These are phyloP conservation scores for Cercospora zeina DNA, from an alignment of 2,329 filamentous ascomycete genomes.

Conservation along the genomic window DNA sequence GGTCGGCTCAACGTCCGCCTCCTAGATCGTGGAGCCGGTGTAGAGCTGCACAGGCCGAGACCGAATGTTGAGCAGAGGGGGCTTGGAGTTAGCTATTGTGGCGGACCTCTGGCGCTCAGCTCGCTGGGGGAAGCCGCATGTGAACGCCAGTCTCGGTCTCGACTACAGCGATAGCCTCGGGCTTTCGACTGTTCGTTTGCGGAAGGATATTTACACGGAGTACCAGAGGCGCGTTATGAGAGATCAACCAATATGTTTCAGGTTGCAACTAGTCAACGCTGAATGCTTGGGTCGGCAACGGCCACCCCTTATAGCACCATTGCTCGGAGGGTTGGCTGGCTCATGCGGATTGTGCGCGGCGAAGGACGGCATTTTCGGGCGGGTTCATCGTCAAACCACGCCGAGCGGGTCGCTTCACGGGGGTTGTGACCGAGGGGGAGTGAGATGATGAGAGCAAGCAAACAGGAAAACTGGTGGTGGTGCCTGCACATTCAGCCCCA, in stretches of 20 bases:
- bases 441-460: not conserved
- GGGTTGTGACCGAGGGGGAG: no score
- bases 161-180: not conserved
- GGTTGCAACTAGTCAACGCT: not conserved
- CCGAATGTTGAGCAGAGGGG: not conserved
- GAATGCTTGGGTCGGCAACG: not conserved
- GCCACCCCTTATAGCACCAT: not conserved
- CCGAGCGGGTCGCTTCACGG: no score
- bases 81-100: not conserved
- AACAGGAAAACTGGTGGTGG: not conserved
- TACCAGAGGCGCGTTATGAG: no score
- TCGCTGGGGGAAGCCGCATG: not conserved
- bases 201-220: not conserved
- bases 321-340: not conserved
- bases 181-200: not conserved
- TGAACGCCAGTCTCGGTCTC: not conserved
- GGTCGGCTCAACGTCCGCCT: not conserved
- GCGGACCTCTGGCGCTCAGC: not conserved
- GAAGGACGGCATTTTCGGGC: not conserved
- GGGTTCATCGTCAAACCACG: not conserved
- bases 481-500: not conserved
- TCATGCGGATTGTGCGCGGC: not conserved
- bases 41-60: not conserved
- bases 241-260: no score
- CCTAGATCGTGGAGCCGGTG: not conserved